phyloP scores from a whole-genome alignment of 2,329 filamentous ascomycete species.

The Lasiodiplodia citricola region DNA sequence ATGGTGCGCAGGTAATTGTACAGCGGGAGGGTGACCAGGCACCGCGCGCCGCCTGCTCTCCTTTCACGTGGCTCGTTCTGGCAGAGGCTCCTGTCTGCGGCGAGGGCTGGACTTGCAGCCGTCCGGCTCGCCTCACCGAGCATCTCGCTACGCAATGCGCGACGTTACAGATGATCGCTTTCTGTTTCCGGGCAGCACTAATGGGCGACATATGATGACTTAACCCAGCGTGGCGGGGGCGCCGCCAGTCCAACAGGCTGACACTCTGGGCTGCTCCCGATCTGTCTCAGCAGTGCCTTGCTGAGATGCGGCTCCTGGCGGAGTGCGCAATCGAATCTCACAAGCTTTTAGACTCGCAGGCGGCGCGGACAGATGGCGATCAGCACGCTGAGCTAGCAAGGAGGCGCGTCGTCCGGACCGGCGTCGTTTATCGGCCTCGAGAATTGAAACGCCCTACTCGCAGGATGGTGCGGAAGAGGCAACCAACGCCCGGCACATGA shows the following conservation, averaged over 20 bases:
- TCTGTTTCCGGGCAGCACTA: slow-evolving; percentile 9
- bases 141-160: slow-evolving; percentile 21
- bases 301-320: slow-evolving; percentile 18
- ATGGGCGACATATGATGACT: slow-evolving; percentile 13
- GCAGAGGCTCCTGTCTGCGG: slow-evolving; percentile 14
- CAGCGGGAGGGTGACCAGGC: slow-evolving; percentile 1
- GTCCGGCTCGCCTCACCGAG: slow-evolving; percentile 22
- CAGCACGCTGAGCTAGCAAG: slow-evolving; percentile 22
- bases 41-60: slow-evolving; percentile 1
- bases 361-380: slow-evolving; percentile 16
- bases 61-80: slow-evolving; percentile 19
- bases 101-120: slow-evolving; percentile 17
- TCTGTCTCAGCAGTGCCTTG: slow-evolving; percentile 7
- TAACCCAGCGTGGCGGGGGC: slow-evolving; percentile 5
- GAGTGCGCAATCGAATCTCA: slow-evolving; percentile 13
- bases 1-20: slow-evolving; percentile 19
- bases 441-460: slow-evolving; percentile 22
- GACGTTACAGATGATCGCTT: slow-evolving; percentile 24
- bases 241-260: slow-evolving; percentile 9
- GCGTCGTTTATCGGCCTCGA: slow-evolving; percentile 21
- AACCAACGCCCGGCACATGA: slow-evolving; percentile 21
- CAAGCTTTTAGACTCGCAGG: slow-evolving; percentile 20
- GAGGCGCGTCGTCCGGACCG: slow-evolving; percentile 17
- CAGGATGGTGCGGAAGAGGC: slow-evolving; percentile 21
- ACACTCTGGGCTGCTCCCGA: slow-evolving; percentile 7